These are phyloP conservation scores for Penicillium sumatraense DNA, from an alignment of 2,329 filamentous ascomycete genomes.

Conservation along the genomic window DNA sequence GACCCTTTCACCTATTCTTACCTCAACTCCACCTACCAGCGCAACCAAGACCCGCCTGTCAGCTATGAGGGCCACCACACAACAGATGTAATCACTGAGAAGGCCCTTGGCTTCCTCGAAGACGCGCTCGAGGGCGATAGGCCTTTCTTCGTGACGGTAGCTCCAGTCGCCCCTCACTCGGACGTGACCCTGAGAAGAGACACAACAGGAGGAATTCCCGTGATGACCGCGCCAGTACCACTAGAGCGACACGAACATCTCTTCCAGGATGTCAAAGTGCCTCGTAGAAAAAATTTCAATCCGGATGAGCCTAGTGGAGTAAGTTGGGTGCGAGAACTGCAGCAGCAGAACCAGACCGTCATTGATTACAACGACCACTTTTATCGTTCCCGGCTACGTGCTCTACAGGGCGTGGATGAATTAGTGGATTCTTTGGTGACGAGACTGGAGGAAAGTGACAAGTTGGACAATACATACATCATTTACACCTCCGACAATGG, in stretches of 20 bases:
- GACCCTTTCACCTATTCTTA: conserved; percentile 66
- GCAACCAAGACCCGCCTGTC: conserved; percentile 61
- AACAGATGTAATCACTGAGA: conserved; percentile 64
- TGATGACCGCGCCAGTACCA: conserved; percentile 59
- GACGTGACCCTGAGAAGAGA: conserved; percentile 51
- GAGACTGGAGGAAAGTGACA: conserved; percentile 45
- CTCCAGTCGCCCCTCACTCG: conserved; percentile 70
- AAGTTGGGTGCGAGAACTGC: conserved; percentile 52
- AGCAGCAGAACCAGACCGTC: conserved; percentile 50
- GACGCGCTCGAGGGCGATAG: conserved; percentile 59
- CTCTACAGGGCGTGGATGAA: conserved; percentile 61
- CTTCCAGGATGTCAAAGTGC: conserved; percentile 64
- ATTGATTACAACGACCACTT: conserved; percentile 59
- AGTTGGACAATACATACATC: conserved; percentile 62
- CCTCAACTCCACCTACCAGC: conserved; percentile 66
- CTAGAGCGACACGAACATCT: conserved; percentile 65
- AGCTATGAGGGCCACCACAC: conserved; percentile 61
- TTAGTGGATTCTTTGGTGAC: conserved; percentile 53
- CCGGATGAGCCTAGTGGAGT: conserved; percentile 57
- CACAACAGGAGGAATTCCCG: conserved; percentile 26
- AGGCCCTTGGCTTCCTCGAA: conserved; percentile 64
- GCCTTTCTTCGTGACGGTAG: conserved; percentile 71
- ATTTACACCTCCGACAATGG: conserved; percentile 67
- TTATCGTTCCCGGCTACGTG: conserved; percentile 55
- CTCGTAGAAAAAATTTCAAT: conserved; percentile 69